Evolutionary conservation across 2,329 filamentous ascomycete species (phyloP).

Genomic region (Penicillium brasilianum): DNA sequence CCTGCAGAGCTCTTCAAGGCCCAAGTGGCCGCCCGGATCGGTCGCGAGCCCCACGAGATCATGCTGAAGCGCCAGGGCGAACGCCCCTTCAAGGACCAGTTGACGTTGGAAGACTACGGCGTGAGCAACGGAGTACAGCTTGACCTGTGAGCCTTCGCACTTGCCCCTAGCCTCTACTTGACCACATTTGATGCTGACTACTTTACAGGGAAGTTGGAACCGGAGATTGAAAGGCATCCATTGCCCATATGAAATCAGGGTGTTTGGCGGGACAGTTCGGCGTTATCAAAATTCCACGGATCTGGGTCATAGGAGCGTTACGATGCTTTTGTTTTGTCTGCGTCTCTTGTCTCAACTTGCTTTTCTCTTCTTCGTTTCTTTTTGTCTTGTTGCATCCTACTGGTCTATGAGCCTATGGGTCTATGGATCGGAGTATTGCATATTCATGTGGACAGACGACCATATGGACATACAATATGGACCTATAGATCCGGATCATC

Average conservation of each 20-base stretch:
- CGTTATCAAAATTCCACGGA: constrained; percentile 19
- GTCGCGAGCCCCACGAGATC: constrained; percentile 87
- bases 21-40: constrained; percentile 87
- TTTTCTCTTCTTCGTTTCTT: constrained; percentile 10
- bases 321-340: constrained; percentile 19
- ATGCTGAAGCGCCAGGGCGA: constrained; percentile 90
- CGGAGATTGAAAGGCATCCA: constrained; percentile 42
- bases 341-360: constrained; percentile 8
- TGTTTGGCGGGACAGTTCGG: constrained; percentile 19
- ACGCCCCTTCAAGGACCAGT: constrained; percentile 87
- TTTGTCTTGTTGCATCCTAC: background rate
- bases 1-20: constrained; percentile 75
- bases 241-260: constrained; percentile 1
- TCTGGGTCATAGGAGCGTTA: constrained; percentile 22
- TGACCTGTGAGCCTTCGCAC: constrained; percentile 48
- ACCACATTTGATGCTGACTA: constrained; percentile 31
- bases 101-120: constrained; percentile 90
- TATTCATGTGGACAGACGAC: background rate
- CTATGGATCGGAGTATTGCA: background rate
- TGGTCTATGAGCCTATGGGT: constrained; percentile 3
- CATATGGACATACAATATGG: constrained; percentile 2
- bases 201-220: constrained; percentile 52
- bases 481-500: background rate
- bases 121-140: constrained; percentile 81
- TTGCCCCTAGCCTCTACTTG: background rate